Base-by-base conservation (phyloP, 73 alveolate genomes). In the Paraurostyla sp. region DNA sequence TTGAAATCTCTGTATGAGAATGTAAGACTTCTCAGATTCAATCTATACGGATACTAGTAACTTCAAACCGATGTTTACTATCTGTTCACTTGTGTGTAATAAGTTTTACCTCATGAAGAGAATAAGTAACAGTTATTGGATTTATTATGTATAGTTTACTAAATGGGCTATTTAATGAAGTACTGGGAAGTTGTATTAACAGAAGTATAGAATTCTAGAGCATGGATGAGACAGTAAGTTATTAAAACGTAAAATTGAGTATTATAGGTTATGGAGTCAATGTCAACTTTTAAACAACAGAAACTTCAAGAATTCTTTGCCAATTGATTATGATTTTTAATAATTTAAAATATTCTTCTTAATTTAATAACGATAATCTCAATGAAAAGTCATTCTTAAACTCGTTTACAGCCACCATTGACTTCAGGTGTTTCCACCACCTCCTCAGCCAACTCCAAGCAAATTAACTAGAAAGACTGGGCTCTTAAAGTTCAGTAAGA, bases 141-240 rank as follows among this genome's bases (percentile, higher is more conserved):
- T 25, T 75, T 45, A 75, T 23, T 7, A 20, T 75, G 13, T 23
- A 15, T 78, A 78, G 89, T 51, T 3, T 78, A 2, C 33, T 78
- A 40, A 78, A 78, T 38, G 89, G 89, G 20, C 29, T 78, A 6
- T 78, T 78, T 78, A 78, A 78, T 78, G 89, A 78, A 36, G 78
- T 78, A 18, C 49, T 78, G 89, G 52, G 89, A 27, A 52, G 89
- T 35, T 18, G 59, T 7, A 78, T 78, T n/a, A 49, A 78, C 52
- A 78, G 89, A 35, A 15, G 59, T 4, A 43, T 7, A 30, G 89
- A 78, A 78, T 51, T 78, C 58, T 20, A 51, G 29, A 78, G 57
- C 22, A 78, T 78, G 89, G 89, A 78, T 36, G 89, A 78, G 52
- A 51, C 89, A 20, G 89, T 78, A 78, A 29, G 3, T 22, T 46